Percentiles rank a stretch among this genome's conserved stretches.
Conservation (phyloP, 2,329 filamentous ascomycete genomes). For the Trichophyton simii region DNA sequence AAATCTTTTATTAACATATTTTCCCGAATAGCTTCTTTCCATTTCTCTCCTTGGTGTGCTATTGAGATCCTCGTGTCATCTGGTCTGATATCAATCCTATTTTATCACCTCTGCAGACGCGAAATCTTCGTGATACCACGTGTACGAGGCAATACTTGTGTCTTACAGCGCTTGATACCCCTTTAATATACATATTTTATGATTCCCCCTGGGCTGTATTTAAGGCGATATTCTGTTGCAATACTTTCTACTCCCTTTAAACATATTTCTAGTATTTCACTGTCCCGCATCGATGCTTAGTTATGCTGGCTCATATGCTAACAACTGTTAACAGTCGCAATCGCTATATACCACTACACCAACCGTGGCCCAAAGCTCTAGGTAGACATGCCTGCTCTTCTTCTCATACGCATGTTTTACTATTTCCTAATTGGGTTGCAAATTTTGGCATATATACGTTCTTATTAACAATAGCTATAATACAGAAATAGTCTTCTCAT, state of each 20-base stretch:
- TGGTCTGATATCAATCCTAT: neutral
- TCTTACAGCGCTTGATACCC: neutral
- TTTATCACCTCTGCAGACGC: neutral
- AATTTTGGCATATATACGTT: neutral
- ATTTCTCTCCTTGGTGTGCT: neutral
- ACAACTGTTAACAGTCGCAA: conserved; percentile 10
- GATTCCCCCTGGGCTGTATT: neutral
- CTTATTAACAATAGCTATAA: neutral
- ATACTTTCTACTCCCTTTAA: neutral
- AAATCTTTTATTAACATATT: conserved; percentile 8
- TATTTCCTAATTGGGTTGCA: neutral
- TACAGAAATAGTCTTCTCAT: too few relatives aligned
- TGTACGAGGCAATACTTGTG: neutral
- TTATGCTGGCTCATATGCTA: neutral
- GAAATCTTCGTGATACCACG: neutral
- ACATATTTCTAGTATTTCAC: neutral
- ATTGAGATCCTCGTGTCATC: neutral
- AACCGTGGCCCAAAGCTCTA: conserved; percentile 26
- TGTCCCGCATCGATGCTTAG: neutral
- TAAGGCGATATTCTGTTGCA: neutral
- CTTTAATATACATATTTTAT: neutral
- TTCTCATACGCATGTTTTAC: neutral
- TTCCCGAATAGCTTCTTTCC: conserved; percentile 1
- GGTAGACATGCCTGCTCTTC: conserved; percentile 3
- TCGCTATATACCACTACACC: conserved; percentile 20